phyloP scores from a whole-genome alignment of 1,284 basidiomycete species.

The Cutaneotrichosporon curvatum region DNA sequence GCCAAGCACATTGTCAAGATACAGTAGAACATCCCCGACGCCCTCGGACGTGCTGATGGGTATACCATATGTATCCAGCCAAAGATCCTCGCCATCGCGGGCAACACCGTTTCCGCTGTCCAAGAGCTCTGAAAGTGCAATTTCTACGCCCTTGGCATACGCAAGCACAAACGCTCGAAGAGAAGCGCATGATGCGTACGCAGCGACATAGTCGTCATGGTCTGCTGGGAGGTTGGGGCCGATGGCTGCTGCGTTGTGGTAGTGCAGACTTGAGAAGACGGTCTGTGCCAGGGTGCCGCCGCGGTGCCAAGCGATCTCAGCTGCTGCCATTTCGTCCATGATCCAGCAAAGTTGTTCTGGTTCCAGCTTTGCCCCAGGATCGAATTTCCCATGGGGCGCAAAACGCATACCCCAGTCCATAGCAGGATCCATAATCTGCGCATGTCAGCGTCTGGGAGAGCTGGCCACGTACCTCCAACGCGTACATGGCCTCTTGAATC shows the following conservation, averaged over 20 bases:
- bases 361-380: constrained; percentile 58
- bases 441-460: neutral
- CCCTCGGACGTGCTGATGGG: constrained; percentile 64
- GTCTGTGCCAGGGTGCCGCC: constrained; percentile 80
- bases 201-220: neutral
- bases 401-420: constrained; percentile 68
- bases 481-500: constrained; percentile 80
- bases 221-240: constrained; percentile 47
- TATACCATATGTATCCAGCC: constrained; percentile 75
- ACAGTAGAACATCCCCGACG: constrained; percentile 54
- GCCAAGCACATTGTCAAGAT: constrained; percentile 56
- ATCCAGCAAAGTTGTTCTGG: constrained; percentile 79
- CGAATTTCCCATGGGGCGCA: constrained; percentile 52
- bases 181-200: constrained; percentile 58
- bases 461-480: constrained; percentile 59
- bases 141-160: constrained; percentile 72
- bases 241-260: constrained; percentile 52
- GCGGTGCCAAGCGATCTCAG: constrained; percentile 82
- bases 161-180: constrained; percentile 65
- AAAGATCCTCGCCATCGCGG: constrained; percentile 81
- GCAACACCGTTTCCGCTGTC: constrained; percentile 54
- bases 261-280: constrained; percentile 71
- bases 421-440: constrained; percentile 69
- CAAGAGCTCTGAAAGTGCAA: constrained; percentile 70
- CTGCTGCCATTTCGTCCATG: constrained; percentile 68